Percentiles rank a stretch among this genome's conserved stretches.
These are phyloP conservation scores for Prunus padus DNA, from an alignment of 306 rosid species.

Conservation along the genomic window DNA sequence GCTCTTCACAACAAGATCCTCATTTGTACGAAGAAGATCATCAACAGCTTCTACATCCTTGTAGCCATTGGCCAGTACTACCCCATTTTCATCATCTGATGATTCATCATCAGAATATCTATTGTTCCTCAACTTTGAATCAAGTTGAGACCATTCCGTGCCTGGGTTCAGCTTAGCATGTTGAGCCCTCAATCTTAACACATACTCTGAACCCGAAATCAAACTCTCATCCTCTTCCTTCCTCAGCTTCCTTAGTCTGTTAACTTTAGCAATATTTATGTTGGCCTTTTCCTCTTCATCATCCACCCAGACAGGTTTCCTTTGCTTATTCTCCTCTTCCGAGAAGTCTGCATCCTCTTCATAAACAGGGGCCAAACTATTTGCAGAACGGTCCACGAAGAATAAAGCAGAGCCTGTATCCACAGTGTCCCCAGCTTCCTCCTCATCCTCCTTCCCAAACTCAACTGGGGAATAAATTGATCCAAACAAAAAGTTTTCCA, in stretches of 20 bases:
- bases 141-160: slow-evolving; percentile 74
- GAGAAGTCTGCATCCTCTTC: slow-evolving; percentile 39
- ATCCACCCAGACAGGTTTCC: slow-evolving; percentile 84
- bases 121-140: slow-evolving; percentile 31
- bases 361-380: slow-evolving; percentile 30
- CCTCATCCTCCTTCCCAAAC: slow-evolving; percentile 58
- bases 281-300: slow-evolving; percentile 71
- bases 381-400: slow-evolving; percentile 69
- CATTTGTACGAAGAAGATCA: slow-evolving; percentile 72
- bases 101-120: slow-evolving; percentile 51
- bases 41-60: slow-evolving; percentile 46
- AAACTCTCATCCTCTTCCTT: slow-evolving; percentile 67
- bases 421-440: slow-evolving; percentile 16
- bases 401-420: slow-evolving; percentile 48
- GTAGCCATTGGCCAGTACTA: slow-evolving; percentile 38
- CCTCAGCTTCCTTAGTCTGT: slow-evolving; percentile 80
- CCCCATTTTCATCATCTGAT: slow-evolving; percentile 67
- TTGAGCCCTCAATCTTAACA: slow-evolving; percentile 85
- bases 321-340: slow-evolving; percentile 38
- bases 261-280: slow-evolving; percentile 62
- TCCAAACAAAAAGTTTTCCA: slow-evolving; percentile 70
- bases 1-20: slow-evolving; percentile 69
- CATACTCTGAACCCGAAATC: slow-evolving; percentile 74
- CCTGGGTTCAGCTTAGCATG: slow-evolving; percentile 80
- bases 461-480: slow-evolving; percentile 65